These are phyloP conservation scores for Ophiocordyceps camponoti-leonardi DNA, from an alignment of 2,329 filamentous ascomycete genomes.

Conservation along the genomic window DNA sequence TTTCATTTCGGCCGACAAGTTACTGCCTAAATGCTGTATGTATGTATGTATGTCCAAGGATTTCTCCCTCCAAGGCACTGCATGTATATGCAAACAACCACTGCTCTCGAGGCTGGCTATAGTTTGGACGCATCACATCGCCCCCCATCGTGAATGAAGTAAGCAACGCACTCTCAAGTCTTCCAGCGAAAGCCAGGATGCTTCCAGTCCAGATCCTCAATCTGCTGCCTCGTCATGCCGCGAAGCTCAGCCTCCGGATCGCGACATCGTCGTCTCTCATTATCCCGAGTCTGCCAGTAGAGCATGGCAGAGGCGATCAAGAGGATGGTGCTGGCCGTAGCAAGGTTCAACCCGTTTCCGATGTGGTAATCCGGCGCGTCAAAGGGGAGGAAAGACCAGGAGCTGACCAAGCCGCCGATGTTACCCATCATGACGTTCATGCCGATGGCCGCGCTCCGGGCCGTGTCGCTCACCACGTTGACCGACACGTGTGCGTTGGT, in stretches of 20 bases:
- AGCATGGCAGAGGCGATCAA: constrained; percentile 28
- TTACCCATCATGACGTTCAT: constrained; percentile 56
- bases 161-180: constrained; percentile 4
- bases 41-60: too few species aligned
- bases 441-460: constrained; percentile 48
- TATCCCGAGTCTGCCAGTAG: constrained; percentile 45
- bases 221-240: constrained; percentile 31
- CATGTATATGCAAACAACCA: too few species aligned
- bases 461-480: constrained; percentile 56
- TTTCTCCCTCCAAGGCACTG: too few species aligned
- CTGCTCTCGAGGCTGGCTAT: too few species aligned
- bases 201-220: constrained; percentile 47
- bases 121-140: too few species aligned
- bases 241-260: constrained; percentile 26
- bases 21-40: too few species aligned
- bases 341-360: constrained; percentile 55
- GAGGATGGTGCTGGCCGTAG: constrained; percentile 32
- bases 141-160: too few species aligned
- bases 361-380: constrained; percentile 52
- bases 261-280: constrained; percentile 21
- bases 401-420: constrained; percentile 49
- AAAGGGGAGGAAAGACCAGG: constrained; percentile 45
- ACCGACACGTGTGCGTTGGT: constrained; percentile 51
- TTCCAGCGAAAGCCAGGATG: constrained; percentile 48
- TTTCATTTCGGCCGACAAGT: too few species aligned